These are phyloP conservation scores for Blastocladiella britannica DNA, from an alignment of 192 early-diverging fungal species.

Conservation along the genomic window DNA sequence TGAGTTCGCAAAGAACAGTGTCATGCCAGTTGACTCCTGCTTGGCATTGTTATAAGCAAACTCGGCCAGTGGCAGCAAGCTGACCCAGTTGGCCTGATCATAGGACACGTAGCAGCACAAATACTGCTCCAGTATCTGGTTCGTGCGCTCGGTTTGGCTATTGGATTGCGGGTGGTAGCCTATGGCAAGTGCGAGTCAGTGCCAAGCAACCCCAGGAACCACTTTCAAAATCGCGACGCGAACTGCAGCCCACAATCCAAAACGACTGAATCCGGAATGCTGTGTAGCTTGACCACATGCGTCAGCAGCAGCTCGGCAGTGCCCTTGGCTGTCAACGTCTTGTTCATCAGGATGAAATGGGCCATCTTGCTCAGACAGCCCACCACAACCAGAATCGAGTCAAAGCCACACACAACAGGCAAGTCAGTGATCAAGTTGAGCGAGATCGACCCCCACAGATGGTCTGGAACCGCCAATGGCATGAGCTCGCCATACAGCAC, in stretches of 20 bases:
- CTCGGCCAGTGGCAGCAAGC: slow-evolving; percentile 15
- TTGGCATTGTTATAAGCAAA: slow-evolving; percentile 29
- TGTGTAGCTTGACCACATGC: slow-evolving; percentile 10
- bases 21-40: slow-evolving; percentile 6
- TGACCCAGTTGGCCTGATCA: slow-evolving; percentile 19
- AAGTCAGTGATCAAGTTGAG: background rate
- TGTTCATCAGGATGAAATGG: slow-evolving; percentile 4
- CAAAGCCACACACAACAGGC: too few species aligned
- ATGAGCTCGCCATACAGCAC: background rate
- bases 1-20: slow-evolving; percentile 12
- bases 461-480: background rate
- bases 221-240: slow-evolving; percentile 14
- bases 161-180: slow-evolving; percentile 18
- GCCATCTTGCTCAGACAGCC: background rate
- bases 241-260: slow-evolving; percentile 23
- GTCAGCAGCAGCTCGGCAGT: slow-evolving; percentile 9
- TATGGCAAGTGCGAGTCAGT: slow-evolving; percentile 16
- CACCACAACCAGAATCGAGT: background rate
- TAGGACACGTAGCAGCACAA: slow-evolving; percentile 14
- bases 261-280: slow-evolving; percentile 19
- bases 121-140: slow-evolving; percentile 16
- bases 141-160: slow-evolving; percentile 19
- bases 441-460: background rate
- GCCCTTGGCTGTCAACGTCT: slow-evolving; percentile 4
- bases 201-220: slow-evolving; percentile 6